phyloP scores from a whole-genome alignment of 2,329 filamentous ascomycete species.

The Beauveria caledonica region DNA sequence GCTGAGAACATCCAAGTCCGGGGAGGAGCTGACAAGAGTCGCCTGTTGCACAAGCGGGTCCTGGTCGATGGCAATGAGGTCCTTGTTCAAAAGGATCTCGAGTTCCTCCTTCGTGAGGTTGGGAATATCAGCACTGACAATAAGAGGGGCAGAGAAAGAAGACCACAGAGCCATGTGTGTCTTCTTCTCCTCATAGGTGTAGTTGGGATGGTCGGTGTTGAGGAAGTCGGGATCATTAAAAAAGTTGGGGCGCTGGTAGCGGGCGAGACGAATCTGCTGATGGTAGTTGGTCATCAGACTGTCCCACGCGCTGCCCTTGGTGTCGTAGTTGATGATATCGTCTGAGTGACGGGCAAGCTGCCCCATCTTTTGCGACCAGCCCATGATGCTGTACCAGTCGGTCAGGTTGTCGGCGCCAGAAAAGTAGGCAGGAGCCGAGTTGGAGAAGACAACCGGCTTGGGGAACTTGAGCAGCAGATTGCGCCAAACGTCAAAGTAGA shows the following conservation, averaged over 20 bases:
- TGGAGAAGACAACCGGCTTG: constrained; percentile 33
- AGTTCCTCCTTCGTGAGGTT: constrained; percentile 26
- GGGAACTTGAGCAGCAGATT: constrained; percentile 26
- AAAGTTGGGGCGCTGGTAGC: constrained; percentile 29
- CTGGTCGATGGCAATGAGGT: constrained; percentile 35
- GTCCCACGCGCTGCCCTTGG: constrained; percentile 34
- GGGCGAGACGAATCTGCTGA: constrained; percentile 32
- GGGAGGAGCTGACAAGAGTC: constrained; percentile 37
- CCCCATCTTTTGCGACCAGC: constrained; percentile 31
- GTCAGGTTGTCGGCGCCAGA: constrained; percentile 26
- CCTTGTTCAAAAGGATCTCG: constrained; percentile 30
- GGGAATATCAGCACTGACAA: constrained; percentile 32
- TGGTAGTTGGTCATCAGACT: constrained; percentile 41
- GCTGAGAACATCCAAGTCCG: constrained; percentile 35
- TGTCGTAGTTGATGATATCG: constrained; percentile 32
- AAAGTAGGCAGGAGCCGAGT: constrained; percentile 39
- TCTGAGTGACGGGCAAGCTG: constrained; percentile 37
- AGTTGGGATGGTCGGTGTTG: constrained; percentile 27
- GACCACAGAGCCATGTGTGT: constrained; percentile 30
- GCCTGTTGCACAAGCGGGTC: constrained; percentile 35
- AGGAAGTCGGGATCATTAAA: constrained; percentile 32
- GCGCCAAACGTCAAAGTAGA: constrained; percentile 34
- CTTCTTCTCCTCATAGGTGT: constrained; percentile 26
- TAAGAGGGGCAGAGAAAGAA: constrained; percentile 27
- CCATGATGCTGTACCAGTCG: constrained; percentile 38